Conservation (phyloP, 345 rosid genomes). For the Raphanus sativus region DNA sequence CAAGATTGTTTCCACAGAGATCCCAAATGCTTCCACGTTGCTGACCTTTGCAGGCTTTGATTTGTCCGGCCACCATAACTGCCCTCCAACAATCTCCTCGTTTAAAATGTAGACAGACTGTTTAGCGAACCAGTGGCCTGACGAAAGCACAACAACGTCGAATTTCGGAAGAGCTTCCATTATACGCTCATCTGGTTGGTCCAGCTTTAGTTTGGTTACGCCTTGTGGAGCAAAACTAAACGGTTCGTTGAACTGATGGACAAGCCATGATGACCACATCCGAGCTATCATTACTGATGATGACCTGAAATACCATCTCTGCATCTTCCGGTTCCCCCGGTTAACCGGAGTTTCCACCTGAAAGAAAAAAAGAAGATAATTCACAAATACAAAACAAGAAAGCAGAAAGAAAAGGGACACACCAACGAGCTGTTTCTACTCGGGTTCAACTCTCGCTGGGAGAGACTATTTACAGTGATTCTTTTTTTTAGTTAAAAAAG, state of each 20-base stretch:
- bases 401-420: not conserved
- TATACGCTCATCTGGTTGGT: conserved; percentile 62
- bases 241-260: conserved; percentile 55
- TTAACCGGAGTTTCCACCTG: conserved; percentile 89
- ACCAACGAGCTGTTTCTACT: too few relatives aligned
- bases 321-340: conserved; percentile 82
- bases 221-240: conserved; percentile 71
- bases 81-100: conserved; percentile 85
- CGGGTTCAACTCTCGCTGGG: too few relatives aligned
- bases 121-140: conserved; percentile 97
- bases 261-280: conserved; percentile 98
- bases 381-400: not conserved
- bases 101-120: conserved; percentile 79
- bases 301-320: conserved; percentile 71
- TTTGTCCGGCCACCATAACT: conserved; percentile 86
- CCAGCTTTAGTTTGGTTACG: conserved; percentile 78
- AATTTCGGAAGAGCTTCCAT: conserved; percentile 63
- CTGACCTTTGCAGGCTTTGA: conserved; percentile 62
- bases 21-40: conserved; percentile 79
- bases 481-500: not conserved
- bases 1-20: conserved; percentile 73
- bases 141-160: conserved; percentile 77
- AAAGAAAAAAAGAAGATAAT: conserved; percentile 14
- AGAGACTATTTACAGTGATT: too few relatives aligned
- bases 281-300: conserved; percentile 71